phyloP scores from a whole-genome alignment of 2,329 filamentous ascomycete genomes.

The Colletotrichum filicis region DNA sequence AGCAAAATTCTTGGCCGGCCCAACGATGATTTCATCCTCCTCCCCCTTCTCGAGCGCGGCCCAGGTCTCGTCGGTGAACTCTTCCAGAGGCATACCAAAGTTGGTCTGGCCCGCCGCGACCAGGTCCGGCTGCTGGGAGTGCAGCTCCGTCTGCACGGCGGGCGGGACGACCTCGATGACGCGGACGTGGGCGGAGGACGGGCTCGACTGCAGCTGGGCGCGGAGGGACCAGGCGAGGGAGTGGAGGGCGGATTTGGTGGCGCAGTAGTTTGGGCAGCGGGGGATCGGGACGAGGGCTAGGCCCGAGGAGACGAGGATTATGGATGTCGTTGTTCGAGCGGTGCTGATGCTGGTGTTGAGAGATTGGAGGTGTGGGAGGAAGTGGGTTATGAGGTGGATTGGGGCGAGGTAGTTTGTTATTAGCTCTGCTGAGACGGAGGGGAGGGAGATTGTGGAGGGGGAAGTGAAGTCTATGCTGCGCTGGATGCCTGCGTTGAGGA shows the following conservation, averaged over 20 bases:
- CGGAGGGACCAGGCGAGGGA: constrained; percentile 56
- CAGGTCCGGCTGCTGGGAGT: constrained; percentile 52
- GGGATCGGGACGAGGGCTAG: constrained; percentile 59
- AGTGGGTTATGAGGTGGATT: constrained; percentile 55
- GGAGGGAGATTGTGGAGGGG: constrained; percentile 48
- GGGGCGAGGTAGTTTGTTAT: constrained; percentile 60
- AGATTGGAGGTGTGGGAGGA: constrained; percentile 56
- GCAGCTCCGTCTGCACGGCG: constrained; percentile 60
- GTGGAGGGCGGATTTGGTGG: constrained; percentile 64
- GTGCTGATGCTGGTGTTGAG: constrained; percentile 23
- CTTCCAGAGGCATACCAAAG: constrained; percentile 49
- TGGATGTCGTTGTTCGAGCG: constrained; percentile 28
- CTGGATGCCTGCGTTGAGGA: constrained; percentile 69
- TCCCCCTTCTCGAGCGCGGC: constrained; percentile 51
- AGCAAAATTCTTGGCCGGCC: constrained; percentile 25
- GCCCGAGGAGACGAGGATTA: constrained; percentile 53
- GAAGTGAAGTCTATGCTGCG: constrained; percentile 56
- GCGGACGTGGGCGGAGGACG: constrained; percentile 45
- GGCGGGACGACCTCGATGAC: constrained; percentile 62
- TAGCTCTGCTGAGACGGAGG: constrained; percentile 52
- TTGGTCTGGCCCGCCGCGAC: constrained; percentile 43
- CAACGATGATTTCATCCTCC: constrained; percentile 45
- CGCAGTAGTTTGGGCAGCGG: constrained; percentile 62
- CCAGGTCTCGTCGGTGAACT: constrained; percentile 59
- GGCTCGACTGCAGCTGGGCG: constrained; percentile 50